Evolutionary conservation across 2,329 filamentous ascomycete genomes (phyloP).

Genomic region (Ceratocystis huliohia): DNA sequence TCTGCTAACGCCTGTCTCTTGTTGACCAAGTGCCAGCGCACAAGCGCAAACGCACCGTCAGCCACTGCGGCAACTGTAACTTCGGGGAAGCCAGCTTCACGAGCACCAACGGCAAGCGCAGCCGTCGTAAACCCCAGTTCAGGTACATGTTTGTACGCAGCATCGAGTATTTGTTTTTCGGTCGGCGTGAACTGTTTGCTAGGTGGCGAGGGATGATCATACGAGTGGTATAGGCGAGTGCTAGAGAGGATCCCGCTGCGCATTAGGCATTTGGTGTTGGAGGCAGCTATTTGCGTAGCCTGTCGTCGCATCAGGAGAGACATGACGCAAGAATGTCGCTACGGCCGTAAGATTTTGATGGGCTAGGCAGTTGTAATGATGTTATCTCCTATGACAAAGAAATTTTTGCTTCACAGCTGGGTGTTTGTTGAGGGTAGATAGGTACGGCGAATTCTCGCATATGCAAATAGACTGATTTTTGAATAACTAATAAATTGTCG

Average conservation of each 20-base stretch:
- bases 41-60: conserved; percentile 65
- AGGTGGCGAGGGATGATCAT: conserved; percentile 49
- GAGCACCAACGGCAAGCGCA: conserved; percentile 63
- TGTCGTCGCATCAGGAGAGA: conserved; percentile 7
- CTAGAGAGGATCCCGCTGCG: neutral
- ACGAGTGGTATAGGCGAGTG: conserved; percentile 54
- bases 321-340: neutral
- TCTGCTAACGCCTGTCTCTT: conserved; percentile 49
- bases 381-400: neutral
- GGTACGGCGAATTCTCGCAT: too few relatives aligned
- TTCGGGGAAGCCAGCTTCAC: conserved; percentile 74
- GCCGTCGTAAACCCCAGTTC: conserved; percentile 66
- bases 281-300: neutral
- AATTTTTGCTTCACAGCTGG: too few relatives aligned
- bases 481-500: too few relatives aligned
- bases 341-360: too few relatives aligned
- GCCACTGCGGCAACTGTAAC: conserved; percentile 75
- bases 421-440: too few relatives aligned
- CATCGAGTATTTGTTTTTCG: conserved; percentile 66
- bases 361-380: neutral
- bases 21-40: conserved; percentile 61
- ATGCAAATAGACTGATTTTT: too few relatives aligned
- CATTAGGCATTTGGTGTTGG: neutral
- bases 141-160: conserved; percentile 69
- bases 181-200: conserved; percentile 48